phyloP scores from a whole-genome alignment of 139 green algal species.

The Coccomyxa sp. region DNA sequence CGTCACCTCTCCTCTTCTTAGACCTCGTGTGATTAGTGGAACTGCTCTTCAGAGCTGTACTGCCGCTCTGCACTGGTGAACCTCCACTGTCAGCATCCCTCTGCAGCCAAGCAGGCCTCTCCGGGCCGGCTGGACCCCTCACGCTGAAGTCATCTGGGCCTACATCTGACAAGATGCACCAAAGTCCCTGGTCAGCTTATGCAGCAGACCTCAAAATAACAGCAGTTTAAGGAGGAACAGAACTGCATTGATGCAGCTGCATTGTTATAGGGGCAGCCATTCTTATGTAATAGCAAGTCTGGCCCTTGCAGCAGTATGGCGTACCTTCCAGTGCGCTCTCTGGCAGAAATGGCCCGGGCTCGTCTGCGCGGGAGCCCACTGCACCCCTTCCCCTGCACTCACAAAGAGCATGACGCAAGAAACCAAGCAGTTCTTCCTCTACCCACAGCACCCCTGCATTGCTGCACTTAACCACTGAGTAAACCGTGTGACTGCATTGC shows the following conservation, averaged over 20 bases:
- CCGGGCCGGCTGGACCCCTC: constrained; percentile 22
- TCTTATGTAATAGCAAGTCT: too few relatives aligned
- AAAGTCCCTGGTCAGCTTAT: neutral
- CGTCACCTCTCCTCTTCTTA: neutral
- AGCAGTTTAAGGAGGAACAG: neutral
- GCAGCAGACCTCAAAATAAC: neutral
- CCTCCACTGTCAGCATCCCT: neutral
- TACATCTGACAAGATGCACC: constrained; percentile 4
- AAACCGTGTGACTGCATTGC: neutral
- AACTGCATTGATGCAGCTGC: neutral
- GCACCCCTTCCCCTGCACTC: constrained; percentile 23
- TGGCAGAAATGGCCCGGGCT: constrained; percentile 31
- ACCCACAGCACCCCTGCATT: neutral
- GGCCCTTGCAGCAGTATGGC: neutral
- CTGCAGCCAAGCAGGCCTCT: constrained; percentile 20
- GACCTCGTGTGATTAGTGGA: neutral
- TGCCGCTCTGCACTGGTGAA: neutral
- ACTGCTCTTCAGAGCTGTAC: neutral
- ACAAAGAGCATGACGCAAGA: neutral
- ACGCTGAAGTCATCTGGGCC: constrained; percentile 5
- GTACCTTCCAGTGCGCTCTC: neutral
- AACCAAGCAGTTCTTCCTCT: neutral
- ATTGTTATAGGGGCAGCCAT: neutral
- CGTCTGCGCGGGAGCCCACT: constrained; percentile 22
- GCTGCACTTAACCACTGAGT: neutral